Base-by-base conservation (phyloP, 2,329 filamentous ascomycete species). In the Calonectria henricotiae region DNA sequence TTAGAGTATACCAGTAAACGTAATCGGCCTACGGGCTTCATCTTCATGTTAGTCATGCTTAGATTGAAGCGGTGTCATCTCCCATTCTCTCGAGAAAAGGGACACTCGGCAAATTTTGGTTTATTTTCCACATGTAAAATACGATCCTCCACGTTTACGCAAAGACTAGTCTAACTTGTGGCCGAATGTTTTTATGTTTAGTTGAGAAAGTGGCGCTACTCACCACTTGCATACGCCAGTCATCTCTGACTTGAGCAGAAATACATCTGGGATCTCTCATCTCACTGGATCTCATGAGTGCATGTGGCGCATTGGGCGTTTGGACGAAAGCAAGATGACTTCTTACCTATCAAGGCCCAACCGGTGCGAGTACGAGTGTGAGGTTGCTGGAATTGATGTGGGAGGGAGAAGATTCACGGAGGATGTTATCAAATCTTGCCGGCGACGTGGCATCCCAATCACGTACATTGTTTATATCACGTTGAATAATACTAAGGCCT, bases 231-330 rank as follows among this genome's bases (percentile, higher is more conserved):
- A 23, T 25, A 32, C 20, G 20, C 32, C 20, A 15, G 51, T 41
- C 35, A 39, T 58, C 6, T 58, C 51, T 58, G 51, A 58, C 51
- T 58, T 39, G 9, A 58, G 51, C 32, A 39, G 51, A 39, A 25
- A 15, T 58, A 32, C 51, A 25, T 23, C 39, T 27, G 20, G 20
- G 20, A 20, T 58, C 4, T 12, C 25, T 32, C 11, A 39, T 58
- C 32, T 23, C 23, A 55, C 37, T 58, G 20, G 32, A 46, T 17
- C 1, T 20, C 17, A 37, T 17, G 12, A 23, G 11, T 39, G 51
- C 20, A 58, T 25, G 51, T 35, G n/a, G 35, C 6, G 35, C 51
- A 58, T 58, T 7, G 8, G 51, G 35, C 11, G 20, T 27, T 27
- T 39, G 12, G 20, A 39, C 51, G 32, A 39, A 58, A 39, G 32